Evolutionary conservation across 768 basidiomycete species (phyloP), one percentile per base, ranked within the genome.

Genomic region (Termitomyces sp.): DNA sequence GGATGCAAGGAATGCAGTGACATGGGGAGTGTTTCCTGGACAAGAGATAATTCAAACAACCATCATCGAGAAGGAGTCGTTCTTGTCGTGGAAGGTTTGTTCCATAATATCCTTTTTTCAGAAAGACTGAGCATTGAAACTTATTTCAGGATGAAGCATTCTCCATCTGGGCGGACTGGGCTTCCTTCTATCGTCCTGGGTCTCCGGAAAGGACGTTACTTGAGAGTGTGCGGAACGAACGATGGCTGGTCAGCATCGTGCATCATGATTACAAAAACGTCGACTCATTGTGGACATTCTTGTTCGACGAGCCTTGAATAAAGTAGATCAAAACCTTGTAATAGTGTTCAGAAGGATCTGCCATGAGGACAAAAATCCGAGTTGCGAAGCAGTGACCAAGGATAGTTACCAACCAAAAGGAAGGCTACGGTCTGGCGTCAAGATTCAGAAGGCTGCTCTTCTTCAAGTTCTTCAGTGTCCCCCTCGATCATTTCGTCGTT

Each of bases 21-120:
- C 97, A 1, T 99, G 97, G 97, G 97, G 95, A 55, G 87, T 98
- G 6, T 99, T 99, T 70, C 92, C 94, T 0, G 97, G 93, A 0
- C 91, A 97, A 67, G 97, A 99, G 71, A 88, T 99, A 46, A 83
- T 87, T 1, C 96, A 98, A 66, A 91, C 96, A 5, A 99, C 97
- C 0, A 94, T 98, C 62, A 98, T 99, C 37, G 97, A 98, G 67
- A 83, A 83, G 50, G 89, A 94, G 66, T 96, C 93, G 14, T 99
- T 99, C 78, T 72, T 91, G 37, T 87, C 93, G 0, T 99, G 97
- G 97, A 98, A 95, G 87, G 96, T 94, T 46, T 21, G 65, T 54
- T 7, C 37, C 38, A 9, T 44, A 14, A 37, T 33, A 26, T 14
- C 30, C 30, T 28, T 55, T 4, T 19, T 54, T n/a, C 23, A 44